A percentile compares a stretch with the other conserved stretches of the same genome.
Conservation (phyloP, 306 rosid genomes). For the Rosa chinensis region DNA sequence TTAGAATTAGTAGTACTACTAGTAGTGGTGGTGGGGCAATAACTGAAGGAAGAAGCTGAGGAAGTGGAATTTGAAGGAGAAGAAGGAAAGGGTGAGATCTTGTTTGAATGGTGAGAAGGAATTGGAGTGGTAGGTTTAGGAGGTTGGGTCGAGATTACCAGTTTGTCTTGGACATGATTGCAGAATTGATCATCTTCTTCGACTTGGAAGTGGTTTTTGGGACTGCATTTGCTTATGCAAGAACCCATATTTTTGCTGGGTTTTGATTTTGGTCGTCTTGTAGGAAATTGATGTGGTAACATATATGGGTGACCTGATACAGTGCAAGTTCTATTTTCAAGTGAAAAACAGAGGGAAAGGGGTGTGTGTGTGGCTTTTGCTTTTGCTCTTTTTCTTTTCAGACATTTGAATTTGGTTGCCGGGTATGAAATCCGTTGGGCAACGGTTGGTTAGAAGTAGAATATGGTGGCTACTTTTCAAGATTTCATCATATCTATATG, state of each 20-base stretch:
- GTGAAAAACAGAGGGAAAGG: slow-evolving; percentile 24
- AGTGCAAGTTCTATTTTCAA: not conserved
- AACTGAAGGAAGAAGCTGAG: slow-evolving; percentile 50
- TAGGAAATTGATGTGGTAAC: not conserved
- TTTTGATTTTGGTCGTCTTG: not conserved
- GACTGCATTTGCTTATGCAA: slow-evolving; percentile 91
- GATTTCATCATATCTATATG: slow-evolving; percentile 1
- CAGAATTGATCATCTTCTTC: slow-evolving; percentile 20
- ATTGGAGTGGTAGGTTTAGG: slow-evolving; percentile 20
- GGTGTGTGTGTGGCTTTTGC: slow-evolving; percentile 34
- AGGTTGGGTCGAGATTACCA: slow-evolving; percentile 48
- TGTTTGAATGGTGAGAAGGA: slow-evolving; percentile 26
- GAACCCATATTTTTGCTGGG: slow-evolving; percentile 59
- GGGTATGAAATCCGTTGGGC: slow-evolving; percentile 72
- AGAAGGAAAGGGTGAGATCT: slow-evolving; percentile 55
- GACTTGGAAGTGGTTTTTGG: slow-evolving; percentile 32
- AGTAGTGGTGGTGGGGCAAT: slow-evolving; percentile 28
- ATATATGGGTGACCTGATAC: not conserved
- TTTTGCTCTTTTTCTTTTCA: slow-evolving; percentile 35
- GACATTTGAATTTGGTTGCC: slow-evolving; percentile 67
- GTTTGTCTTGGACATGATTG: slow-evolving; percentile 43
- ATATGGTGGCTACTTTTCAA: slow-evolving; percentile 19
- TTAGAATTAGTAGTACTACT: not conserved
- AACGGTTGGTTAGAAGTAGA: slow-evolving; percentile 55
- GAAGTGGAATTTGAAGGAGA: slow-evolving; percentile 61